Evolutionary conservation across 192 early-diverging fungal species (phyloP), one percentile per base, ranked within the genome.

Genomic region (Umbelopsis vinacea): DNA sequence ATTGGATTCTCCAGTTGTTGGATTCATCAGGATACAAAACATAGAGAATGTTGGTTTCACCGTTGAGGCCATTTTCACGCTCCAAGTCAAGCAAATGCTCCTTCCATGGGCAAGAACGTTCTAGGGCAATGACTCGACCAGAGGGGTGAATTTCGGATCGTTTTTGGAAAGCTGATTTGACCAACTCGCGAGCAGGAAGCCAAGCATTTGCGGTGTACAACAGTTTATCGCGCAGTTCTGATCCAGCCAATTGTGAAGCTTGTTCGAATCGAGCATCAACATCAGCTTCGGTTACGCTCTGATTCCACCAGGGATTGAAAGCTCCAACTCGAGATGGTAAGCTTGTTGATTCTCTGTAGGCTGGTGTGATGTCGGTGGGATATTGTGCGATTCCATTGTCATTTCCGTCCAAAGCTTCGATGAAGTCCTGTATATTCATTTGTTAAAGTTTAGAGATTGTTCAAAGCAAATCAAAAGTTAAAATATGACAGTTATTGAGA

Each of bases 241-340:
- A 72, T 19, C 96, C 96, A n/a, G 92, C 87, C 83, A 96, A 79
- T 4, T 73, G 86, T 22, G 94, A 86, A 15, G 89, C 92, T 71
- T 88, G 82, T 46, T 82, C 73, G 71, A 93, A 93, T 53, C 81
- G 83, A 26, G 73, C 71, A 70, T 94, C 88, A 50, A 93, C 83
- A 72, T 92, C 87, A 37, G 83, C 83, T 74, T 96, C 92, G 53
- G 76, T 53, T 23, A 77, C 40, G 47, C 85, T 82, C 78, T 96
- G 87, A 79, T 97, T 97, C 96, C 96, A 97, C 87, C 92, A 92
- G 23, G 97, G 97, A 80, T 98, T 98, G 71, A 97, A 85, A 24
- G 87, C 89, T 4, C 84, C 85, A 45, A 98, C 94, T 38, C 96
- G 88, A 7, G 88, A 74, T n/a, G 91, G 85, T 26, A 96, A 81